Evolutionary conservation across 192 early-diverging fungal genomes (phyloP).

Genomic region (Coemansia sp.): DNA sequence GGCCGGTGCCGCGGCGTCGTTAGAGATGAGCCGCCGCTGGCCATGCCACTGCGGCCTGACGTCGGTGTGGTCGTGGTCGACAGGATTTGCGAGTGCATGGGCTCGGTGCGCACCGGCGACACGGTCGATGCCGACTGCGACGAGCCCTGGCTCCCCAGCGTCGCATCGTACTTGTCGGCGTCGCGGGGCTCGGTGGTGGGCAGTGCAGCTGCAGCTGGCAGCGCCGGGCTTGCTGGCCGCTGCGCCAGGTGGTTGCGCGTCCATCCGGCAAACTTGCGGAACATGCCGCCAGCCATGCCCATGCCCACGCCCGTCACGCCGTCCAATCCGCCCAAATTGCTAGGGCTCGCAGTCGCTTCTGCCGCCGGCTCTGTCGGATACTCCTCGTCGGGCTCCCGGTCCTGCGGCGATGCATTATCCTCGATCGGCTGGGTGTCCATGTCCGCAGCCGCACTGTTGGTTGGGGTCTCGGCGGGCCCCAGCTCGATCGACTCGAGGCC

Average conservation of each 20-base stretch:
- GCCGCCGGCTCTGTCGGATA: neutral
- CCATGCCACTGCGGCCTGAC: neutral
- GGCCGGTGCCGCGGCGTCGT: slow-evolving; percentile 22
- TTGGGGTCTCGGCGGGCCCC: neutral
- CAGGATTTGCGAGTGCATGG: slow-evolving; percentile 37
- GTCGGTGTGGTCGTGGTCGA: slow-evolving; percentile 24
- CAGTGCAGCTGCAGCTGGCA: neutral
- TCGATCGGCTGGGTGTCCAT: slow-evolving; percentile 12
- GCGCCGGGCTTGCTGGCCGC: slow-evolving; percentile 13
- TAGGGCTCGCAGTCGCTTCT: too few relatives aligned
- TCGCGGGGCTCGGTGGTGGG: neutral
- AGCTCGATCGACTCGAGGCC: slow-evolving; percentile 8
- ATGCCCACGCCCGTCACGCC: slow-evolving; percentile 26
- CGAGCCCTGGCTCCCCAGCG: slow-evolving; percentile 9
- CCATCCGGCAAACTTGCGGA: slow-evolving; percentile 36
- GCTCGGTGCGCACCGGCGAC: slow-evolving; percentile 35
- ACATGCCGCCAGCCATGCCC: slow-evolving; percentile 21
- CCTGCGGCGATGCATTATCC: neutral
- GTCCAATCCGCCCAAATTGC: neutral
- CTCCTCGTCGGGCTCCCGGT: neutral
- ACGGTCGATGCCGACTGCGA: slow-evolving; percentile 33
- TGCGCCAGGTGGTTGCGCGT: slow-evolving; percentile 14
- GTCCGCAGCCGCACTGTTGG: neutral
- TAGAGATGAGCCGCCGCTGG: neutral
- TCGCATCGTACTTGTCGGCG: slow-evolving; percentile 1